These are phyloP conservation scores for Nemania bipapillata DNA, from an alignment of 2,329 filamentous ascomycete genomes.

Conservation along the genomic window DNA sequence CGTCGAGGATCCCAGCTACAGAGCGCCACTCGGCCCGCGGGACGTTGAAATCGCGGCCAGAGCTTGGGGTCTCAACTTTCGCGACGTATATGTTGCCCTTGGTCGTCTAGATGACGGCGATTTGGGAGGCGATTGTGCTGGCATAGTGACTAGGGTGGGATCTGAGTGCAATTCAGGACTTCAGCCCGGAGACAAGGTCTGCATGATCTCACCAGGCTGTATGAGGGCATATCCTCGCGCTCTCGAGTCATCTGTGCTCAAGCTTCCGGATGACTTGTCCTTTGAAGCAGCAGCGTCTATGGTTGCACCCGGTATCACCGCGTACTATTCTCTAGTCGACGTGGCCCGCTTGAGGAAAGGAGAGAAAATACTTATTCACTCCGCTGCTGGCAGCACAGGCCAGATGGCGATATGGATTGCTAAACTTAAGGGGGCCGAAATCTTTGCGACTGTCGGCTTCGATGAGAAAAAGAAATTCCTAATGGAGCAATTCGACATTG, in stretches of 20 bases:
- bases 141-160: constrained; percentile 49
- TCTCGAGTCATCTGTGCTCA: constrained; percentile 18
- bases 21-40: constrained; percentile 25
- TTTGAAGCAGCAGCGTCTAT: constrained; percentile 35
- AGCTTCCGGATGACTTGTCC: constrained; percentile 32
- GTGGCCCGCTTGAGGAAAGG: constrained; percentile 45
- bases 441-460: constrained; percentile 51
- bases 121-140: constrained; percentile 46
- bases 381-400: constrained; percentile 41
- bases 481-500: constrained; percentile 48
- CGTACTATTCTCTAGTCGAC: constrained; percentile 45
- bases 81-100: constrained; percentile 35
- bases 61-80: constrained; percentile 39
- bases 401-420: constrained; percentile 42
- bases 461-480: constrained; percentile 51
- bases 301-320: constrained; percentile 43
- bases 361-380: constrained; percentile 45
- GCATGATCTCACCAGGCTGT: constrained; percentile 29
- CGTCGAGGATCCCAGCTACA: constrained; percentile 38
- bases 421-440: constrained; percentile 39
- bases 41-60: constrained; percentile 43
- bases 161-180: constrained; percentile 27
- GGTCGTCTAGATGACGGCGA: constrained; percentile 32
- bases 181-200: constrained; percentile 36
- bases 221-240: constrained; percentile 42